Base-by-base conservation (phyloP, 805 yeast genomes). In the Saccharomycopsis sp. region DNA sequence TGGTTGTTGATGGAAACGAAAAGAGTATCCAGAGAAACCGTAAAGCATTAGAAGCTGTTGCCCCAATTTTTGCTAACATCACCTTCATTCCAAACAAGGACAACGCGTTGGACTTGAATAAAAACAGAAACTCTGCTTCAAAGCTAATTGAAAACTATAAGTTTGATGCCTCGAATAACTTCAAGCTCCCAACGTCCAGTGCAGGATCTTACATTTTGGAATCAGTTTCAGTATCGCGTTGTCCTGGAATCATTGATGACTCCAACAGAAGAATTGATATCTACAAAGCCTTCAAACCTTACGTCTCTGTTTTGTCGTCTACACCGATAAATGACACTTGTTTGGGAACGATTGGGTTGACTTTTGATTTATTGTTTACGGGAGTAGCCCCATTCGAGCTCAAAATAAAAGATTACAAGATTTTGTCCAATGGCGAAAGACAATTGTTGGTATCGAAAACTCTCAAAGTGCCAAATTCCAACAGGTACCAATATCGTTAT, bases 331-430 rank as follows among this genome's bases (percentile, higher is more conserved):
- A 75, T 19, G 97, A 89, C 53, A 74, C 80, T 36, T 92, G 99
- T 63, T 82, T 92, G 22, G 98, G 98, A 0, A 85, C 87, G 34
- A 78, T 86, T 6, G 98, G 96, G 0, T 75, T 87, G 45, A 67
- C 69, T 23, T 86, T 85, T 47, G 83, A 79, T 38, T 66, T 88
- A 43, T 59, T 69, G 0, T 65, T 80, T 38, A 63, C 71, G 4
- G 97, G 98, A 13, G 73, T 77, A 21, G 82, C 95, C 0, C 96
- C 97, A 1, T 92, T 81, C 61, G 69, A 68, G 41, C 67, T 86
- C 18, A 70, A 67, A 30, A 78, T 80, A 46, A 68, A 71, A 33
- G 75, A 80, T 10, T 81, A 73, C 52, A 72, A 74, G 42, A 54
- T 74, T 10, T 63, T 68, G 27, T 59, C 64, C 18, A 63, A 63